These are phyloP conservation scores for Exutisphaerella laricina DNA, from an alignment of 2,329 filamentous ascomycete species.

Conservation along the genomic window DNA sequence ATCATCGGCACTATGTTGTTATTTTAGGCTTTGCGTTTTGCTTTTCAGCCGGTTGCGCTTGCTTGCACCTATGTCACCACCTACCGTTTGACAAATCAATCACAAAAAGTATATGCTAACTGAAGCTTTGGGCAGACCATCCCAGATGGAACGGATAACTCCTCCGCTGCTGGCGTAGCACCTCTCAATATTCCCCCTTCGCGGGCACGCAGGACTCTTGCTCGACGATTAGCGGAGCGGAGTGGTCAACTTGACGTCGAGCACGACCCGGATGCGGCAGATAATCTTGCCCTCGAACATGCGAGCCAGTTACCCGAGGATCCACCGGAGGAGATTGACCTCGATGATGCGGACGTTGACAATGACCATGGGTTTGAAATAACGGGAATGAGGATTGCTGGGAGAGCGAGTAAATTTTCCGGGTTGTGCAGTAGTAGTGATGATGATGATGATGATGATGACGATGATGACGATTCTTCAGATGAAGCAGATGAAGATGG, in stretches of 20 bases:
- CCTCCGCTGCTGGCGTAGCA: constrained; percentile 54
- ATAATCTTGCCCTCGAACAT: constrained; percentile 28
- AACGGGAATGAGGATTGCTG: constrained; percentile 21
- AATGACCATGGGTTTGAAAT: constrained; percentile 22
- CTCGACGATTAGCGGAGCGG: constrained; percentile 65
- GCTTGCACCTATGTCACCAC: background rate
- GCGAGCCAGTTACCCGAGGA: constrained; percentile 30
- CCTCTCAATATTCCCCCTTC: constrained; percentile 82
- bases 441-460: constrained; percentile 48
- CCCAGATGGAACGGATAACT: too few species aligned
- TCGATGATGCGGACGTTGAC: constrained; percentile 4
- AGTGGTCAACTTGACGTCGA: constrained; percentile 32
- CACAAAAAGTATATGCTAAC: too few species aligned
- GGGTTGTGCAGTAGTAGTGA: constrained; percentile 32
- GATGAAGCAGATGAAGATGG: constrained; percentile 18
- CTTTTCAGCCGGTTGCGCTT: background rate
- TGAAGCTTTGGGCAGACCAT: too few species aligned
- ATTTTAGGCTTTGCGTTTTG: background rate
- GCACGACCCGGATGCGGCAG: constrained; percentile 30
- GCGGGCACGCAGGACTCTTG: constrained; percentile 80
- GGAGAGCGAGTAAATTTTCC: constrained; percentile 21
- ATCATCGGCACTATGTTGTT: background rate
- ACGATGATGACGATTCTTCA: constrained; percentile 45
- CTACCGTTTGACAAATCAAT: too few species aligned
- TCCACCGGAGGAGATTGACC: constrained; percentile 21